Conservation (phyloP, 371 early-diverging fungal species). For the Mortierella sp. region DNA sequence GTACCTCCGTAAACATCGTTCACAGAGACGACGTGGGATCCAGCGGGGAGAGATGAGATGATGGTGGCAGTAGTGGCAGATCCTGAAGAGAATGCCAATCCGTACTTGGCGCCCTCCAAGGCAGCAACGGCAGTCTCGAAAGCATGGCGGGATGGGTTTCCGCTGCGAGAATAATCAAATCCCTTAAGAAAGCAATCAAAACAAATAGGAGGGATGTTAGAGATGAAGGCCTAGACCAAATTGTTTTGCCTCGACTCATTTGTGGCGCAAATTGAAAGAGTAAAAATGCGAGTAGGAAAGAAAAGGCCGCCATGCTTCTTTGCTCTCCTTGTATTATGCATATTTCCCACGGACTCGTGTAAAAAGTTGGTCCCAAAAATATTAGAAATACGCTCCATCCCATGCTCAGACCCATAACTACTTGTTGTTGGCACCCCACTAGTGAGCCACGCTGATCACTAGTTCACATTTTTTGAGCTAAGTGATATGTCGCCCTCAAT, state of each 20-base stretch:
- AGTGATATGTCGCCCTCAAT: neutral
- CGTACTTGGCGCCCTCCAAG: slow-evolving; percentile 90
- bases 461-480: neutral
- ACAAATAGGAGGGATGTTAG: neutral
- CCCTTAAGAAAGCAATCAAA: slow-evolving; percentile 63
- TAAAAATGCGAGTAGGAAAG: neutral
- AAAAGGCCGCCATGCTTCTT: neutral
- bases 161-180: slow-evolving; percentile 96
- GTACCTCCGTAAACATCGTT: slow-evolving; percentile 99
- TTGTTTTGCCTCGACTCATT: neutral
- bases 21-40: slow-evolving; percentile 91
- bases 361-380: neutral
- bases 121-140: slow-evolving; percentile 95
- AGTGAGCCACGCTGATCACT: too few relatives aligned
- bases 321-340: neutral
- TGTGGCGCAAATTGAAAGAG: neutral
- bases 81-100: slow-evolving; percentile 96
- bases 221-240: slow-evolving; percentile 4
- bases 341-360: slow-evolving; percentile 36
- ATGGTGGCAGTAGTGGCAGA: slow-evolving; percentile 94
- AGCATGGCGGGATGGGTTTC: slow-evolving; percentile 92
- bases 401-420: too few relatives aligned
- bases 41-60: slow-evolving; percentile 76
- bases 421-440: too few relatives aligned
- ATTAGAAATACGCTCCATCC: neutral